These are phyloP conservation scores for Centella asiatica DNA, from an alignment of 129 eudicot species.

Conservation along the genomic window DNA sequence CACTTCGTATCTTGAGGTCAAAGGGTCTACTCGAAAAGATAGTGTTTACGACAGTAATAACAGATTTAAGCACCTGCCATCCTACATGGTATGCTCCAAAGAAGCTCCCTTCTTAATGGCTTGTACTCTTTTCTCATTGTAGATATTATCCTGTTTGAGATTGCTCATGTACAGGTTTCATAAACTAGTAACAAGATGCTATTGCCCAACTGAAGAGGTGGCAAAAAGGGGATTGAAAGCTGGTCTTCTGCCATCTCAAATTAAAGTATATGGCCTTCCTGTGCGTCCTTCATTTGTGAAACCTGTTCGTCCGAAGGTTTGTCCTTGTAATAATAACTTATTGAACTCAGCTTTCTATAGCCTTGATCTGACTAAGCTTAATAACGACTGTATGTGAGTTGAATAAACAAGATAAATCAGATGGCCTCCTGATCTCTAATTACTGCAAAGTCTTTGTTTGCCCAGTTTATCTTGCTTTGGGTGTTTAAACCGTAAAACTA, in stretches of 20 bases:
- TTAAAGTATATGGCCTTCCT: slow-evolving; percentile 89
- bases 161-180: slow-evolving; percentile 63
- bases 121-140: neutral
- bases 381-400: no score
- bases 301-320: slow-evolving; percentile 87
- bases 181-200: slow-evolving; percentile 98
- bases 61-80: slow-evolving; percentile 95
- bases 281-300: slow-evolving; percentile 95
- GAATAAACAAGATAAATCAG: no score
- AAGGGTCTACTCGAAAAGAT: slow-evolving; percentile 87
- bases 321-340: slow-evolving; percentile 2
- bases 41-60: slow-evolving; percentile 85
- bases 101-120: neutral
- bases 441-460: no score
- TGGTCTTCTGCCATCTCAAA: slow-evolving; percentile 80
- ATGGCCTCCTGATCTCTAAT: no score
- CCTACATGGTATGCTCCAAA: slow-evolving; percentile 74
- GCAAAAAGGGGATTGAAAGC: slow-evolving; percentile 89
- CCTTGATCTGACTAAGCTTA: no score
- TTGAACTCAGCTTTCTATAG: neutral
- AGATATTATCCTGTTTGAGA: slow-evolving; percentile 12
- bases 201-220: slow-evolving; percentile 94
- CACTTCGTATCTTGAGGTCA: slow-evolving; percentile 88
- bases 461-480: no score
- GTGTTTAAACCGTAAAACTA: no score